Evolutionary conservation across 306 rosid genomes (phyloP).

Genomic region (Trifolium fragiferum): DNA sequence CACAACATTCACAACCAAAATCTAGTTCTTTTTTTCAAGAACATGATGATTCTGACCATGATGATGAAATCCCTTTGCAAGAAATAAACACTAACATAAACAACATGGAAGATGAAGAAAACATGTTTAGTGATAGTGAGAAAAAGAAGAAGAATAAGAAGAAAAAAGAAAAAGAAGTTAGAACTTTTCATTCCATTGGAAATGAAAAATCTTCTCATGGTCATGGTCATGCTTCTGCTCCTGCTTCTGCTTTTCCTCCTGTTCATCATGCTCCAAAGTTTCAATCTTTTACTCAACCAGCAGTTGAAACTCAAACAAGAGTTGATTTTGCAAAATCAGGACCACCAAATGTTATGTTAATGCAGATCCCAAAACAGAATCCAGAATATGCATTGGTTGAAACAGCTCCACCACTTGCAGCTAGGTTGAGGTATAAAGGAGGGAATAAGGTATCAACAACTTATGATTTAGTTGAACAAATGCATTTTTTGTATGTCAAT

Average conservation of each 20-base stretch:
- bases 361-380: slow-evolving; percentile 69
- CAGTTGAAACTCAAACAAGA: slow-evolving; percentile 47
- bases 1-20: slow-evolving; percentile 36
- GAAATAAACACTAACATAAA: slow-evolving; percentile 69
- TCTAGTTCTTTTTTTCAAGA: slow-evolving; percentile 21
- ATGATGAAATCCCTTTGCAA: slow-evolving; percentile 60
- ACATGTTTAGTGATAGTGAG: slow-evolving; percentile 27
- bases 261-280: slow-evolving; percentile 4
- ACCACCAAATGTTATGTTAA: slow-evolving; percentile 64
- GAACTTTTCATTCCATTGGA: slow-evolving; percentile 82
- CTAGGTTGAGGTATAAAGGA: slow-evolving; percentile 58
- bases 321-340: slow-evolving; percentile 72
- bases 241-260: slow-evolving; percentile 35
- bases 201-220: slow-evolving; percentile 40
- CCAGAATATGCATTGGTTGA: slow-evolving; percentile 81
- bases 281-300: neutral
- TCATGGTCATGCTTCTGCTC: slow-evolving; percentile 30
- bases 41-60: neutral
- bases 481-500: slow-evolving; percentile 86
- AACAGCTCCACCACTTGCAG: slow-evolving; percentile 89
- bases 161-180: slow-evolving; percentile 72
- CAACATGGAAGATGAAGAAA: slow-evolving; percentile 52
- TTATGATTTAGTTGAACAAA: slow-evolving; percentile 88
- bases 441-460: slow-evolving; percentile 82
- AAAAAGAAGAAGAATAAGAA: slow-evolving; percentile 52